These are phyloP conservation scores for Corymbia calophylla DNA, from an alignment of 441 rosid species.

Conservation along the genomic window DNA sequence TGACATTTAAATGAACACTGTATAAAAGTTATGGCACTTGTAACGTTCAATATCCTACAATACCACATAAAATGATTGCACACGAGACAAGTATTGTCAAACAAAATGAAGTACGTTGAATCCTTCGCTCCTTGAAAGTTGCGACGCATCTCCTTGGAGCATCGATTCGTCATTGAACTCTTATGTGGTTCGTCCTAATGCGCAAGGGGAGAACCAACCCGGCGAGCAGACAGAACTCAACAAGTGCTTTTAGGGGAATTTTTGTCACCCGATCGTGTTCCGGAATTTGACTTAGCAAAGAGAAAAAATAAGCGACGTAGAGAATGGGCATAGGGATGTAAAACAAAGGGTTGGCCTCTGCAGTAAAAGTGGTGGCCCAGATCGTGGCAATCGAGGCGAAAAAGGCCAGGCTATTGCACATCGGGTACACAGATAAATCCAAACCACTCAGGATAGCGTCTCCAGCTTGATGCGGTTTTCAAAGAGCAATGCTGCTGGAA, in stretches of 20 bases:
- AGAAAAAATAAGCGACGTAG: not conserved
- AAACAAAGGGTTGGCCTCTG: not conserved
- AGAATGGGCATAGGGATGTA: not conserved
- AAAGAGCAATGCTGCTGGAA: not conserved
- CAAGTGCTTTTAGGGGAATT: no score
- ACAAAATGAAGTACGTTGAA: not conserved
- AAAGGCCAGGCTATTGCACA: not conserved
- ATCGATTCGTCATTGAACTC: rapidly evolving
- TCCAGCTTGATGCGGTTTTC: not conserved
- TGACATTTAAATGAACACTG: no score
- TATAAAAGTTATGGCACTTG: no score
- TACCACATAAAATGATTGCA: not conserved
- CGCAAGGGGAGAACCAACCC: not conserved
- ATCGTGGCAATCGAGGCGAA: not conserved
- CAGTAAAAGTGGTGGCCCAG: not conserved
- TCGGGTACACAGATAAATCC: rapidly evolving
- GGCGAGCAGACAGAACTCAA: not conserved
- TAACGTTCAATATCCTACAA: no score
- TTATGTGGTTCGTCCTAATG: not conserved
- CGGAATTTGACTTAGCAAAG: not conserved
- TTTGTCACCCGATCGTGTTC: no score
- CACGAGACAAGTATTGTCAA: not conserved
- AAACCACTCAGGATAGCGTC: not conserved
- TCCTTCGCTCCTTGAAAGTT: not conserved
- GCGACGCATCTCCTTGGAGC: rapidly evolving